Evolutionary conservation across 305 asterid species (phyloP).

Genomic region (Fraxinus velutina): DNA sequence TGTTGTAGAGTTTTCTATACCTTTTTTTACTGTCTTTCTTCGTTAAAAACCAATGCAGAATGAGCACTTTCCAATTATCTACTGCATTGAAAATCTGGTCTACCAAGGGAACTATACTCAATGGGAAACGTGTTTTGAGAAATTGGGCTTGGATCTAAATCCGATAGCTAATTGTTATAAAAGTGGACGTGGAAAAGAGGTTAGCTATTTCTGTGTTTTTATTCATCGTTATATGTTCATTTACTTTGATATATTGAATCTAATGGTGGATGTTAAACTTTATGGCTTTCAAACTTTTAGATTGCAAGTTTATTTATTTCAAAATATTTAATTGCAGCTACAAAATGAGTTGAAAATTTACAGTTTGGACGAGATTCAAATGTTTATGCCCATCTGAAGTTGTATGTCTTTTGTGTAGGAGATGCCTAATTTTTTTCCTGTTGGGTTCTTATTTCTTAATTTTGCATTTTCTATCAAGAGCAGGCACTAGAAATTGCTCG

Average conservation of each 20-base stretch:
- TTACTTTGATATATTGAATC: background rate
- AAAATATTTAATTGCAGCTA: conserved; percentile 2
- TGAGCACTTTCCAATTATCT: conserved; percentile 69
- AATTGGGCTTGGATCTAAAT: conserved; percentile 60
- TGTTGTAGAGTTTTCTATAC: background rate
- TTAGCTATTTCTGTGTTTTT: conserved; percentile 29
- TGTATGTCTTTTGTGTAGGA: background rate
- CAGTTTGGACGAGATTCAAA: background rate
- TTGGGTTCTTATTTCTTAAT: background rate
- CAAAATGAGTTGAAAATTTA: background rate
- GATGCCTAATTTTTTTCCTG: background rate
- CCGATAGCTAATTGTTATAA: conserved; percentile 53
- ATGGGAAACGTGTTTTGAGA: conserved; percentile 80
- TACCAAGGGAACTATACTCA: conserved; percentile 52
- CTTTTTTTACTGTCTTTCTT: conserved; percentile 1
- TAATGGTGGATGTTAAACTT: background rate
- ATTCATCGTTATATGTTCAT: background rate
- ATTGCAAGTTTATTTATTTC: background rate
- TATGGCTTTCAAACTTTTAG: background rate
- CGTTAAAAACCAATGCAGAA: conserved; percentile 49
- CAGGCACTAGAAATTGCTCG: background rate
- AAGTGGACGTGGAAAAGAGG: conserved; percentile 65
- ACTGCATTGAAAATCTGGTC: conserved; percentile 72
- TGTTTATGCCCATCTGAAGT: background rate
- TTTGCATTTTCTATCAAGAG: background rate